These are phyloP conservation scores for Claviceps sp. DNA, from an alignment of 2,329 filamentous ascomycete species.

Conservation along the genomic window DNA sequence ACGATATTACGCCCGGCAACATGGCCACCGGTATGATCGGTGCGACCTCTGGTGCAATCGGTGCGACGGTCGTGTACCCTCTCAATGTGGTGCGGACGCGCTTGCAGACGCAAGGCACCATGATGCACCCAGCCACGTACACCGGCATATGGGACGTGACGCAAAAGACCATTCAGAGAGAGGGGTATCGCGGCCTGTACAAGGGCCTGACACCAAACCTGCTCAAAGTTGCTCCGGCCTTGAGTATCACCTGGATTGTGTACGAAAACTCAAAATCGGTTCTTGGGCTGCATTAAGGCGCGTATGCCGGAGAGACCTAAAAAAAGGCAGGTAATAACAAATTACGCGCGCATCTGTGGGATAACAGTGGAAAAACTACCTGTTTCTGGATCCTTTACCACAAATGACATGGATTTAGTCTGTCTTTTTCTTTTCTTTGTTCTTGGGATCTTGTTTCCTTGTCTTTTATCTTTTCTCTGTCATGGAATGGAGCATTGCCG, in stretches of 20 bases:
- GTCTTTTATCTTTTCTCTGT: not conserved
- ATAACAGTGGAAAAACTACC: not conserved
- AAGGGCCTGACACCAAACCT: constrained; percentile 92
- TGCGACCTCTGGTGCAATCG: constrained; percentile 80
- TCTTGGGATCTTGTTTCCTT: not conserved
- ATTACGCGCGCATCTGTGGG: not conserved
- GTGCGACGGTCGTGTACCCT: constrained; percentile 88
- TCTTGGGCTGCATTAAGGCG: constrained; percentile 35
- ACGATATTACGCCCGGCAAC: constrained; percentile 70
- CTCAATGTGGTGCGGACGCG: constrained; percentile 86
- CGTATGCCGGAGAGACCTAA: not conserved
- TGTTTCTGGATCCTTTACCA: no score
- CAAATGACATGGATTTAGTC: no score
- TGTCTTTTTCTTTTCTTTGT: no score
- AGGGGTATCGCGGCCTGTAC: constrained; percentile 79
- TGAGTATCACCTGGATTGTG: constrained; percentile 89
- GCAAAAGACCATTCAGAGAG: constrained; percentile 64
- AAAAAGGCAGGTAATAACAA: not conserved
- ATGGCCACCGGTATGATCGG: constrained; percentile 80
- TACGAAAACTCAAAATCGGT: constrained; percentile 81
- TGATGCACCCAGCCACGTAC: constrained; percentile 82
- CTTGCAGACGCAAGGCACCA: constrained; percentile 85
- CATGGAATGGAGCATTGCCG: not conserved
- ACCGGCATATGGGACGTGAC: constrained; percentile 84
- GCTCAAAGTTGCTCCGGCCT: constrained; percentile 87